Percentiles rank a stretch among this genome's conserved stretches.
These are phyloP conservation scores for Monilinia vaccinii-corymbosi DNA, from an alignment of 2,329 filamentous ascomycete genomes.

Conservation along the genomic window DNA sequence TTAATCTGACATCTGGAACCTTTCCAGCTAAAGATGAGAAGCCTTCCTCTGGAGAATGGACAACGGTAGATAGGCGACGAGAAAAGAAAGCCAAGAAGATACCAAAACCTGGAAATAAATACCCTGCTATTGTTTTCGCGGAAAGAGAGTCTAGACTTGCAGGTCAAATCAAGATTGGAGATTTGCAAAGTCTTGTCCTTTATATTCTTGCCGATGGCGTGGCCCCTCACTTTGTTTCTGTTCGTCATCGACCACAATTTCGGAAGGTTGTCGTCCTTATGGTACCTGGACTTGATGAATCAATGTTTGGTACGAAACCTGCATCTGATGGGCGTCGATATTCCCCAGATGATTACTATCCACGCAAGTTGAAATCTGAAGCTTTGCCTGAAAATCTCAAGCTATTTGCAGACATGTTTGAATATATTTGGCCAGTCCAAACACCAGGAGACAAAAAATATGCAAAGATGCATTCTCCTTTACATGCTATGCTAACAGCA, in stretches of 20 bases:
- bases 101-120: constrained; percentile 46
- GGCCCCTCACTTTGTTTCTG: constrained; percentile 55
- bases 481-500: constrained; percentile 74
- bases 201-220: constrained; percentile 60
- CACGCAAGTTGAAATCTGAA: constrained; percentile 42
- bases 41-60: constrained; percentile 36
- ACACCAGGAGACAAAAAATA: constrained; percentile 79
- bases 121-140: constrained; percentile 51
- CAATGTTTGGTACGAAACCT: constrained; percentile 63
- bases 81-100: constrained; percentile 54
- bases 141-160: constrained; percentile 44
- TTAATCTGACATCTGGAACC: constrained; percentile 27
- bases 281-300: constrained; percentile 83
- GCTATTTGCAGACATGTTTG: constrained; percentile 73
- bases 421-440: constrained; percentile 80
- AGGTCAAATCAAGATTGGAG: constrained; percentile 51
- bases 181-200: constrained; percentile 53
- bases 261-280: constrained; percentile 81
- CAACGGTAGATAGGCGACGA: constrained; percentile 41
- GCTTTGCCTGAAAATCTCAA: constrained; percentile 45
- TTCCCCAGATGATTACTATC: constrained; percentile 52
- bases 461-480: constrained; percentile 74
- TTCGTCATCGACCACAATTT: constrained; percentile 53
- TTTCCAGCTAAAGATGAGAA: constrained; percentile 14
- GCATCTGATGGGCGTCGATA: constrained; percentile 24